phyloP scores from a whole-genome alignment of 495 filamentous ascomycete genomes.

The Lasiosphaeria ovina region DNA sequence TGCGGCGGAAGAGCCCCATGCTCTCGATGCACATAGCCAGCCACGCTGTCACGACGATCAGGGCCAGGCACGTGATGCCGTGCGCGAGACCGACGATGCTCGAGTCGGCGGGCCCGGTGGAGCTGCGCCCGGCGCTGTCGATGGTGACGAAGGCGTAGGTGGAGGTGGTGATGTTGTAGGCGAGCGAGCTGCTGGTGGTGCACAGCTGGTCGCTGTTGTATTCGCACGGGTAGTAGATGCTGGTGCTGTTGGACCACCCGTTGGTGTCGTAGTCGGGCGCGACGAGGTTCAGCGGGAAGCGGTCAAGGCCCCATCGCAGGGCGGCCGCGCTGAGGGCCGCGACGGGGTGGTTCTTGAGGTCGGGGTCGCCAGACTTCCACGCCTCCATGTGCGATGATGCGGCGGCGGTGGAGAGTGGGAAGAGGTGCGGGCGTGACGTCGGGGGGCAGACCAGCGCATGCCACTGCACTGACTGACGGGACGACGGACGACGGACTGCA shows the following conservation, averaged over 20 bases:
- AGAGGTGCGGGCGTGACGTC: not conserved
- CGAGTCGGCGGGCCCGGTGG: not conserved
- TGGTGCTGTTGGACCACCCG: not conserved
- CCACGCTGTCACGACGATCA: not conserved
- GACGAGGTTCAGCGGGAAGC: conserved; percentile 2
- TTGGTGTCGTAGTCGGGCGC: not conserved
- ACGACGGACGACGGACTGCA: too few species aligned
- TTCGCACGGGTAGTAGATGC: not conserved
- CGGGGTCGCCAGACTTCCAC: conserved; percentile 4
- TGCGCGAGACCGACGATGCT: conserved; percentile 4
- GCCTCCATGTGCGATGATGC: not conserved
- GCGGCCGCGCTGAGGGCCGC: conserved; percentile 6
- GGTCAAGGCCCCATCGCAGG: conserved; percentile 4
- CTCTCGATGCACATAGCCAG: not conserved
- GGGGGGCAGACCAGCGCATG: not conserved
- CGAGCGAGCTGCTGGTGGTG: not conserved
- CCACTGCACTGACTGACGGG: not conserved
- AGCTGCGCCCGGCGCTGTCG: not conserved
- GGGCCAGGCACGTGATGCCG: not conserved
- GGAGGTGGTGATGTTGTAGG: not conserved
- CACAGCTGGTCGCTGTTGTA: conserved; percentile 1
- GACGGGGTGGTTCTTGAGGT: not conserved
- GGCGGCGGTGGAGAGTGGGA: not conserved
- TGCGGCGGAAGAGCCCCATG: not conserved
- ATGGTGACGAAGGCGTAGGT: not conserved